Base-by-base conservation (phyloP, 202 grass and related monocot genomes). In the Schoenoplectus tabernaemontani region DNA sequence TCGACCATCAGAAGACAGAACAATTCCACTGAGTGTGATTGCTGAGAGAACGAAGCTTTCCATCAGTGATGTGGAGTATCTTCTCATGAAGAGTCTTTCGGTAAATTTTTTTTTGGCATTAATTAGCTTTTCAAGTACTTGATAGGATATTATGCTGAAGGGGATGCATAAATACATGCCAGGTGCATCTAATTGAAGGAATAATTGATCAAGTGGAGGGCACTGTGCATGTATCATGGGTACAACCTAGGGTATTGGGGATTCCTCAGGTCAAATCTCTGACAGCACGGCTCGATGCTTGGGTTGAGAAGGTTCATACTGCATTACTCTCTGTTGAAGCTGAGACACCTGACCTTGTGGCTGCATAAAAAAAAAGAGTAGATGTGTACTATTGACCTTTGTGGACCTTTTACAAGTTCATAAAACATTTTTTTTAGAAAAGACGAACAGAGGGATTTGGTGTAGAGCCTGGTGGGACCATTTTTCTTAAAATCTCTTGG, bases 161-260 rank as follows among this genome's bases (percentile, higher is more conserved):
- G 7, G 0, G 0, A 7, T 26, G 19, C 7, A 9, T 75, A 68
- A 28, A 13, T 26, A 56, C 30, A 3, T 64, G 57, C 79, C 56
- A 99, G 96, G 96, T 99, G 85, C 96, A 96, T 96, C 88, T 99
- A 59, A 96, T 99, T 54, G 96, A 96, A 87, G 96, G 96, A 38
- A 96, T 91, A 85, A 99, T 99, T 57, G 92, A 99, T 87, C 90
- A 96, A 85, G 92, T 99, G 39, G 90, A 91, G 38, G 89, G 90
- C 48, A 99, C 90, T 20, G 90, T 96, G 63, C 65, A 91, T 4
- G 85, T 96, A n/a, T 99, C 96, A 2, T 99, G 92, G 96, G 92
- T 96, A 57, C 92, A 99, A 76, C 92, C 92, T 23, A 91, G 96
- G 88, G 96, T 99, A 62, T 77, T 99, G 57, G 96, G 96, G 74